Conservation (phyloP, 2,329 filamentous ascomycete species). For the Graphium sp. region DNA sequence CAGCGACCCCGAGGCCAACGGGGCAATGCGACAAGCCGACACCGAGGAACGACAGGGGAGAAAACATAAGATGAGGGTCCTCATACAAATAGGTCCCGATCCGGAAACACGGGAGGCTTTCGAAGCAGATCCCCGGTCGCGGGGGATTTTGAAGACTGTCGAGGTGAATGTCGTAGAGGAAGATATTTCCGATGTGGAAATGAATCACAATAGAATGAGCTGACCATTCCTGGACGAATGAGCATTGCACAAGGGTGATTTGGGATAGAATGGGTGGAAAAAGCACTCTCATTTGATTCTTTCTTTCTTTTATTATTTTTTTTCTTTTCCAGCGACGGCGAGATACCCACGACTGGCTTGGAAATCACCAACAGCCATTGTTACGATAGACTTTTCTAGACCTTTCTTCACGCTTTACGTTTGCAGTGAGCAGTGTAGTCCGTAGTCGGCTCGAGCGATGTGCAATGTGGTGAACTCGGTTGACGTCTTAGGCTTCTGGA, state of each 20-base stretch:
- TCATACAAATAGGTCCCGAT: too few species aligned
- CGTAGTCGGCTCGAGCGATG: too few species aligned
- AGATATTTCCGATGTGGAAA: slow-evolving; percentile 3
- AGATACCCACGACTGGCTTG: not conserved
- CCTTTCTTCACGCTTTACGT: not conserved
- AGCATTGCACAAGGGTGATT: slow-evolving; percentile 4
- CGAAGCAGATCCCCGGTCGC: too few species aligned
- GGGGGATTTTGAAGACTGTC: slow-evolving; percentile 5
- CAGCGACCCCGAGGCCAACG: not conserved
- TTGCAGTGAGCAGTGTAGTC: too few species aligned
- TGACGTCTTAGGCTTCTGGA: too few species aligned
- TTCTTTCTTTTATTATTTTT: not conserved
- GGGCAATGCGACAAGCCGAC: not conserved
- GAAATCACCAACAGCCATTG: not conserved
- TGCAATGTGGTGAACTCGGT: too few species aligned
- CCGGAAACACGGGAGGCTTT: too few species aligned
- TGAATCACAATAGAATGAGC: too few species aligned
- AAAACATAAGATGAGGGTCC: too few species aligned
- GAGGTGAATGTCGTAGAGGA: slow-evolving; percentile 6
- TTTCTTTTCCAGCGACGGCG: not conserved
- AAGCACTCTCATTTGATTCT: not conserved
- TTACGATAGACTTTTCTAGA: not conserved
- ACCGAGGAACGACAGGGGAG: not conserved
- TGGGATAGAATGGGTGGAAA: not conserved
- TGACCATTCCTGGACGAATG: not conserved